Base-by-base conservation (phyloP, 495 filamentous ascomycete species). In the Penicillium soppii region DNA sequence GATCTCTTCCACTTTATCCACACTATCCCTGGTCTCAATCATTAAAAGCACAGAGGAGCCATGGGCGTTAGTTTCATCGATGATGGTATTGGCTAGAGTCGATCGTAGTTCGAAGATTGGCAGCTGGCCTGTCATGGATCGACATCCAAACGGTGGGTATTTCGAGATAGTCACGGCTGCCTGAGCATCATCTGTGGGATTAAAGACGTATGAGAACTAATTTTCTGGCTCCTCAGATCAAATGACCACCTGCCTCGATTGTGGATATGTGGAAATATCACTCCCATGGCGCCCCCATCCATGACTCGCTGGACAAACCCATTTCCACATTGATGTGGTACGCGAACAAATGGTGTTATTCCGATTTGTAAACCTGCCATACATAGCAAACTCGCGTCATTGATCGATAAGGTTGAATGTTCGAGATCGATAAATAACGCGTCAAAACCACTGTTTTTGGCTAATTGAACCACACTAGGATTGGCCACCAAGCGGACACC, bases 391-490 rank as follows among this genome's bases (percentile, higher is more conserved):
- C n/a, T n/a, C n/a, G n/a, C n/a, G n/a, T n/a, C n/a, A n/a, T n/a
- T n/a, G n/a, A n/a, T n/a, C n/a, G n/a, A n/a, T n/a, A 67, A 42
- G 3, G 58, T 42, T 10, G 54, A 58, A 37, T 69, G 66, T 32
- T 69, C 63, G 53, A 69, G 58, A 47, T 69, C 66, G 26, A 69
- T 65, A 51, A 69, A 65, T n/a, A n/a, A n/a, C n/a, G n/a, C n/a
- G n/a, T n/a, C n/a, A n/a, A n/a, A n/a, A n/a, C n/a, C n/a, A n/a
- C n/a, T n/a, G n/a, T n/a, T n/a, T n/a, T n/a, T n/a, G n/a, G n/a
- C n/a, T n/a, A n/a, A n/a, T n/a, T n/a, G n/a, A n/a, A n/a, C n/a
- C n/a, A n/a, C n/a, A n/a, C n/a, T n/a, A n/a, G n/a, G n/a, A n/a
- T n/a, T n/a, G n/a, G n/a, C n/a, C n/a, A n/a, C n/a, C n/a, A n/a